Conservation (phyloP, 2,329 filamentous ascomycete species). For the Gyromitra esculenta region DNA sequence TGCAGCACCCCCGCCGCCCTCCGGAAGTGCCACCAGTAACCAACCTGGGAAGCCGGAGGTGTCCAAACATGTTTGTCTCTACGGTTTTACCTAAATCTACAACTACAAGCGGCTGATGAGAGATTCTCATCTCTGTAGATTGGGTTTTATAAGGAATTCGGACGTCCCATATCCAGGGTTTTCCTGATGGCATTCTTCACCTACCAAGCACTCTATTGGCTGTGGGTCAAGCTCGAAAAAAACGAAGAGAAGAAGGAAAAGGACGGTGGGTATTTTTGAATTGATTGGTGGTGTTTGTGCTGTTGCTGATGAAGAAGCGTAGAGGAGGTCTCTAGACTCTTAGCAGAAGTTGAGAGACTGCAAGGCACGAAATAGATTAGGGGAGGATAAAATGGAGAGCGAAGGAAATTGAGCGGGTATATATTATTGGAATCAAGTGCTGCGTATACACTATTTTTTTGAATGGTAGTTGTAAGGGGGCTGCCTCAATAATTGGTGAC, state of each 20-base stretch:
- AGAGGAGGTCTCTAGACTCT: slow-evolving; percentile 45
- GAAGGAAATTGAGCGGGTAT: not conserved
- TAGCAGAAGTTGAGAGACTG: slow-evolving; percentile 43
- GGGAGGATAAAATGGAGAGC: not conserved
- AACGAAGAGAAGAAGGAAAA: slow-evolving; percentile 72
- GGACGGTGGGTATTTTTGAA: slow-evolving; percentile 63
- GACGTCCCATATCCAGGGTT: slow-evolving; percentile 76
- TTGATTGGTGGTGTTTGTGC: not conserved
- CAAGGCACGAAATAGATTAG: slow-evolving; percentile 9
- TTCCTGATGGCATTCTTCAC: slow-evolving; percentile 78
- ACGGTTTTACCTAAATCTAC: slow-evolving; percentile 4
- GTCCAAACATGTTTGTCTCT: slow-evolving; percentile 38
- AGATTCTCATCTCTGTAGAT: slow-evolving; percentile 61
- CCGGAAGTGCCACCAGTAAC: not conserved
- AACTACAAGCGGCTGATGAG: not conserved
- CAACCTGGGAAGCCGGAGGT: slow-evolving; percentile 28
- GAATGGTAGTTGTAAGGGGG: not conserved
- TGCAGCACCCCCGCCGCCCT: slow-evolving; percentile 2
- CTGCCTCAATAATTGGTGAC: not conserved
- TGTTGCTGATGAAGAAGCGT: slow-evolving; percentile 3
- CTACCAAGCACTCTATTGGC: slow-evolving; percentile 80
- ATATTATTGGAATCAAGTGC: not conserved
- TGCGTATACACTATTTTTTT: slow-evolving; percentile 4
- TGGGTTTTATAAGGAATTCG: slow-evolving; percentile 78
- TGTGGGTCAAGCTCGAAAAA: slow-evolving; percentile 77